Evolutionary conservation across 2,329 filamentous ascomycete genomes (phyloP), one percentile per base, ranked within the genome.

Genomic region (Fusarium aywerte): DNA sequence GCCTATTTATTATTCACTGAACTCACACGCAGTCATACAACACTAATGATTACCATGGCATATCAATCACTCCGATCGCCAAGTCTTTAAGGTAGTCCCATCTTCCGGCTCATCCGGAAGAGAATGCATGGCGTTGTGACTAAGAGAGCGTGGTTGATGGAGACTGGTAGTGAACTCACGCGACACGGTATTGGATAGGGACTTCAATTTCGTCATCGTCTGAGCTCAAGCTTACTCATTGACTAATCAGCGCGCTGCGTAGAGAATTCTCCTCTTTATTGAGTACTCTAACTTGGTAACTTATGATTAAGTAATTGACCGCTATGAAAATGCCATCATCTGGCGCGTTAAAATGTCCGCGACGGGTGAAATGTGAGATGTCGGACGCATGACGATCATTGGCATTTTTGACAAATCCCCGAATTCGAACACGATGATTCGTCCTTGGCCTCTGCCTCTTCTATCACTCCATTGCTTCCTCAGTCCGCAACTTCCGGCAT

Each of bases 21-120:
- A 50, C 38, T 62, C 53, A 53, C 49, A 52, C 42, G 29, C 52
- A 36, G 45, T 49, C 65, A 56, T 55, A 27, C 25, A 61, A 23
- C 33, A 58, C 39, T 33, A 54, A 53, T 43, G 40, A 29, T 43
- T 43, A 29, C 27, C 40, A 43, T 36, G 36, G 20, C 25, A n/a
- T 45, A 48, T 48, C 32, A 36, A 39, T 45, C 42, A 32, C 55
- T 53, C 49, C 53, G 43, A 48, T 58, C 40, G 62, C 52, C 58
- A 57, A 59, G 55, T 50, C 58, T 39, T 39, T 20, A 35, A 31
- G 23, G 56, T 50, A 54, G 66, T 45, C 54, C 51, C 48, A 47
- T 58, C 45, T 61, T 62, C 66, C 69, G 69, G 69, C 58, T 64
- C 49, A 62, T 55, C 69, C 69, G 69, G 69, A 51, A 62, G 44